These are phyloP conservation scores for Cetradonia linearis DNA, from an alignment of 495 filamentous ascomycete genomes.

Conservation along the genomic window DNA sequence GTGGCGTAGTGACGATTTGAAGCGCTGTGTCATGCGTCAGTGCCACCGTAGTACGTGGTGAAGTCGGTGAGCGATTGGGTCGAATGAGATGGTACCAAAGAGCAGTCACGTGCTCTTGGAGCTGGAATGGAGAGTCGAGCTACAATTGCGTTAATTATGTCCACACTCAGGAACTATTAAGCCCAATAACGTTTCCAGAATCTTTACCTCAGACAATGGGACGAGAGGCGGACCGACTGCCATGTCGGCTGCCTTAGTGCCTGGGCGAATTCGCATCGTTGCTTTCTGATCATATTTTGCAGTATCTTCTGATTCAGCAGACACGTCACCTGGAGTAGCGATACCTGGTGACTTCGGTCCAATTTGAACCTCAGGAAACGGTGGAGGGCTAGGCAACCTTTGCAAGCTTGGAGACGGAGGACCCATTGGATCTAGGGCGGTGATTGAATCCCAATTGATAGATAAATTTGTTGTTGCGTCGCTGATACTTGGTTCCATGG, in stretches of 20 bases:
- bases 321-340: conserved; percentile 40
- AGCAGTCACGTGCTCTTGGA: conserved; percentile 95
- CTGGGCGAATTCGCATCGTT: conserved; percentile 78
- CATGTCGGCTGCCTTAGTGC: conserved; percentile 85
- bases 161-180: not conserved
- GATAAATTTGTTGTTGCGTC: not conserved
- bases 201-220: conserved; percentile 64
- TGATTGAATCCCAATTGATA: not conserved
- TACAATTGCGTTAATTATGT: conserved; percentile 25
- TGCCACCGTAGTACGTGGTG: conserved; percentile 44
- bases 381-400: conserved; percentile 78
- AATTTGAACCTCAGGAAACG: conserved; percentile 82
- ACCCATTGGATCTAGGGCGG: not conserved
- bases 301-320: conserved; percentile 33
- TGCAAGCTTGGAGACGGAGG: conserved; percentile 59
- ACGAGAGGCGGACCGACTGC: conserved; percentile 80
- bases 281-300: conserved; percentile 52
- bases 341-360: conserved; percentile 70
- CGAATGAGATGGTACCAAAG: conserved; percentile 52
- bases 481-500: not conserved
- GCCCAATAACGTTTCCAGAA: not conserved
- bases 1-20: conserved; percentile 66
- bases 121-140: conserved; percentile 92
- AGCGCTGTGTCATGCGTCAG: conserved; percentile 63
- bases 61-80: conserved; percentile 57